These are phyloP conservation scores for Fagopyrum esculentum DNA, from an alignment of 148 eudicot genomes.

Conservation along the genomic window DNA sequence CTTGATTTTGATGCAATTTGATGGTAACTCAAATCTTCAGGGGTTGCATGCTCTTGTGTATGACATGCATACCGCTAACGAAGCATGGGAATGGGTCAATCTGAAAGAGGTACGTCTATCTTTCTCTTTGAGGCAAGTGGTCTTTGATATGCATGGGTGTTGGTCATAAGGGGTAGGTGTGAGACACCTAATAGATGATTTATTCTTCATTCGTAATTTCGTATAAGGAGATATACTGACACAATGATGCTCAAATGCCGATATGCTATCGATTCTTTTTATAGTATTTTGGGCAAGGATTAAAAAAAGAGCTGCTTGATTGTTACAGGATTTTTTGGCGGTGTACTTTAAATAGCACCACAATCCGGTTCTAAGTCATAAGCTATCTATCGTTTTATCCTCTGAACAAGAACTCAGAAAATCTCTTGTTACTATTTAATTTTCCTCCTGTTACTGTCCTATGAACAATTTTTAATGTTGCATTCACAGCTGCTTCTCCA, in stretches of 20 bases:
- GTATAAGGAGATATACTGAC: background rate
- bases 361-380: background rate
- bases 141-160: background rate
- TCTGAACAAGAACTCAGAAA: background rate
- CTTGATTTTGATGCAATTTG: slow-evolving; percentile 1
- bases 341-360: background rate
- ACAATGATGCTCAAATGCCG: background rate
- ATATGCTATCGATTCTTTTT: background rate
- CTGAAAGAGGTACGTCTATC: slow-evolving; percentile 40
- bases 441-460: background rate
- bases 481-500: background rate
- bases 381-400: background rate
- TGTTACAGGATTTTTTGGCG: background rate
- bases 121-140: background rate
- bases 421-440: background rate
- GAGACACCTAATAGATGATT: background rate
- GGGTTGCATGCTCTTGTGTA: slow-evolving; percentile 54
- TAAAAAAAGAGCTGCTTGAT: background rate
- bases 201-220: background rate
- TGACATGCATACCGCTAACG: slow-evolving; percentile 40
- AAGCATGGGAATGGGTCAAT: slow-evolving; percentile 67
- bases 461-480: background rate
- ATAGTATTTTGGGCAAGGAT: background rate
- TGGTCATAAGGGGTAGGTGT: background rate
- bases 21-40: slow-evolving; percentile 21